A percentile compares a stretch with the other conserved stretches of the same genome.
phyloP scores from a whole-genome alignment of 2,329 filamentous ascomycete species.

The Monosporascus cannonballus region DNA sequence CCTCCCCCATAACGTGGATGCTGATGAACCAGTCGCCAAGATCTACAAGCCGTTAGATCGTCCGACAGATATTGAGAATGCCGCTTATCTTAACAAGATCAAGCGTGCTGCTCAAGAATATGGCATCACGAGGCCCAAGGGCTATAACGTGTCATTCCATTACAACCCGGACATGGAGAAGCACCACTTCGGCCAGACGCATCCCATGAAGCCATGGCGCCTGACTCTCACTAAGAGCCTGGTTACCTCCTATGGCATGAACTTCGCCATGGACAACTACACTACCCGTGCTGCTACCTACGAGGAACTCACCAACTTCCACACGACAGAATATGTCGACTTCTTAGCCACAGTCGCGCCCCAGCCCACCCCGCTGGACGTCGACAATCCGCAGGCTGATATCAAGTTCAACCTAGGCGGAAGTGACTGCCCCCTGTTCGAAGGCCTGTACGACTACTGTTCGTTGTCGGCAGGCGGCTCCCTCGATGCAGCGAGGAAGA shows the following conservation, averaged over 20 bases:
- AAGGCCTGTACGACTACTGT: slow-evolving; percentile 92
- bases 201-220: slow-evolving; percentile 99
- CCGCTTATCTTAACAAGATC: slow-evolving; percentile 51
- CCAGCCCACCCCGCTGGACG: slow-evolving; percentile 55
- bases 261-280: slow-evolving; percentile 94
- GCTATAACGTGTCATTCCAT: slow-evolving; percentile 91
- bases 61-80: slow-evolving; percentile 49
- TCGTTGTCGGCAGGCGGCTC: slow-evolving; percentile 89
- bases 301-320: slow-evolving; percentile 82
- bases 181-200: slow-evolving; percentile 93
- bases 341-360: slow-evolving; percentile 72
- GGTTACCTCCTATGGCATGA: slow-evolving; percentile 91
- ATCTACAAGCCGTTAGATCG: slow-evolving; percentile 43
- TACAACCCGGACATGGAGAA: slow-evolving; percentile 92
- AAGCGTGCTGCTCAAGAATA: slow-evolving; percentile 52
- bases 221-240: slow-evolving; percentile 92
- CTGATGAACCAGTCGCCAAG: slow-evolving; percentile 45
- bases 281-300: slow-evolving; percentile 76
- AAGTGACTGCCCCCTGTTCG: slow-evolving; percentile 93
- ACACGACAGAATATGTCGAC: slow-evolving; percentile 83
- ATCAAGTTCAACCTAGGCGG: slow-evolving; percentile 79
- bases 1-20: slow-evolving; percentile 47
- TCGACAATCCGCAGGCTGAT: slow-evolving; percentile 57
- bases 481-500: slow-evolving; percentile 83
- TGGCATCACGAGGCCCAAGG: slow-evolving; percentile 72